phyloP scores from a whole-genome alignment of 2,329 filamentous ascomycete species.

The Bipolaris bicolor region DNA sequence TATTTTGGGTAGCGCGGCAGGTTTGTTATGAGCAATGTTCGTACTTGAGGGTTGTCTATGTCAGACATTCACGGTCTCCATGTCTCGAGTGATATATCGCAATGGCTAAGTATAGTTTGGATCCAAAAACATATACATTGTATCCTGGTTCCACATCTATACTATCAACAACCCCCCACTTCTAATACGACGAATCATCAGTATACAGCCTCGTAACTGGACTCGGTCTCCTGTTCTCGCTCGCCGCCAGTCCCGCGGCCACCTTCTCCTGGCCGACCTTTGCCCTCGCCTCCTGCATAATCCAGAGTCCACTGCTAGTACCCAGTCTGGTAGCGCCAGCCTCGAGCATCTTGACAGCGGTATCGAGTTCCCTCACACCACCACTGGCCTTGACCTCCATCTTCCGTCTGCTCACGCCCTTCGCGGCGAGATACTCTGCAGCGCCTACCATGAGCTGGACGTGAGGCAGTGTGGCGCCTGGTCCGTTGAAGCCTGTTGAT shows the following conservation, averaged over 20 bases:
- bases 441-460: constrained; percentile 62
- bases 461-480: constrained; percentile 59
- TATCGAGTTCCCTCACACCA: constrained; percentile 59
- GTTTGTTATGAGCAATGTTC: too few species aligned
- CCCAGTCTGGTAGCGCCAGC: constrained; percentile 64
- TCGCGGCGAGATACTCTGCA: constrained; percentile 52
- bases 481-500: constrained; percentile 64
- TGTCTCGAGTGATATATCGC: neutral
- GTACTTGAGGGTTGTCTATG: too few species aligned
- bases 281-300: constrained; percentile 55
- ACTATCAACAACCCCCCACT: neutral
- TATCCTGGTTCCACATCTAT: neutral
- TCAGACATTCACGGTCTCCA: neutral
- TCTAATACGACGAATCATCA: constrained; percentile 35
- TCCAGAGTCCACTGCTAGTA: constrained; percentile 61
- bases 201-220: constrained; percentile 46
- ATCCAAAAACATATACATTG: too few species aligned
- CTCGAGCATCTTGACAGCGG: constrained; percentile 61
- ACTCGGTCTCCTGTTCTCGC: constrained; percentile 25
- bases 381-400: constrained; percentile 66
- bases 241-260: constrained; percentile 18
- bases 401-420: constrained; percentile 32
- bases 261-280: constrained; percentile 36
- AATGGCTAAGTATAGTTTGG: neutral
- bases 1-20: too few species aligned